phyloP scores from a whole-genome alignment of 2,329 filamentous ascomycete species.

The Hawksworthiomyces lignivorus region DNA sequence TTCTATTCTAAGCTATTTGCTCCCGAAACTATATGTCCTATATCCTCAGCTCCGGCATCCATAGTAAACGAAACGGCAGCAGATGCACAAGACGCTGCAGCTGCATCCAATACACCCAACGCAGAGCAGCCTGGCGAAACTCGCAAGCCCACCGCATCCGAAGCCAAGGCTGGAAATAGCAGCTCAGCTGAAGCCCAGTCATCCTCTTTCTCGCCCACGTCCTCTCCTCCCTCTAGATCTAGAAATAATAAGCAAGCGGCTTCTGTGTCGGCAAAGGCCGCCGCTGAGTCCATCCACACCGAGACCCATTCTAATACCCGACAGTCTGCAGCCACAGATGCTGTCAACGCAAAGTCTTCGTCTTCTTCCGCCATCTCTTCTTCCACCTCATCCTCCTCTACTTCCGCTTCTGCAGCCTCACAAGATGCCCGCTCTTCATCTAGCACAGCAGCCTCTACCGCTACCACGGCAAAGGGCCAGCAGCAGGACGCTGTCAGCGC shows the following conservation, averaged over 20 bases:
- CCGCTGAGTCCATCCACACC: no score
- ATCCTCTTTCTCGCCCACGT: not conserved
- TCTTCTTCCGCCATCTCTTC: not conserved
- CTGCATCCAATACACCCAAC: no score
- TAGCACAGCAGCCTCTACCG: not conserved
- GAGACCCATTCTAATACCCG: no score
- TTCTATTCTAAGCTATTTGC: conserved; percentile 1
- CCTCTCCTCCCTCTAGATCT: no score
- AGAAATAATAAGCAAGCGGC: no score
- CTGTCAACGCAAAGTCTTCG: not conserved
- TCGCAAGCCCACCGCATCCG: no score
- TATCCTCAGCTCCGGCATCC: not conserved
- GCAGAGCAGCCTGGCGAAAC: no score
- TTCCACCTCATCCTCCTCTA: not conserved
- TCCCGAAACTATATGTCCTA: not conserved
- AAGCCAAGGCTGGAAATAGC: not conserved
- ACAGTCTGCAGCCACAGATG: no score
- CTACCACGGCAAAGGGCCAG: not conserved
- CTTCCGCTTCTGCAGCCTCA: conserved; percentile 1
- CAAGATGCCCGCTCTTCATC: not conserved
- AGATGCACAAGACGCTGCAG: not conserved
- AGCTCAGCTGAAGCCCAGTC: not conserved
- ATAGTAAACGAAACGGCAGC: not conserved
- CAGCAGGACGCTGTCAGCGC: not conserved
- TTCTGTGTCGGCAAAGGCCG: no score